Percentiles rank a stretch among this genome's conserved stretches.
Conservation (phyloP, 345 rosid species). For the Pistacia atlantica region DNA sequence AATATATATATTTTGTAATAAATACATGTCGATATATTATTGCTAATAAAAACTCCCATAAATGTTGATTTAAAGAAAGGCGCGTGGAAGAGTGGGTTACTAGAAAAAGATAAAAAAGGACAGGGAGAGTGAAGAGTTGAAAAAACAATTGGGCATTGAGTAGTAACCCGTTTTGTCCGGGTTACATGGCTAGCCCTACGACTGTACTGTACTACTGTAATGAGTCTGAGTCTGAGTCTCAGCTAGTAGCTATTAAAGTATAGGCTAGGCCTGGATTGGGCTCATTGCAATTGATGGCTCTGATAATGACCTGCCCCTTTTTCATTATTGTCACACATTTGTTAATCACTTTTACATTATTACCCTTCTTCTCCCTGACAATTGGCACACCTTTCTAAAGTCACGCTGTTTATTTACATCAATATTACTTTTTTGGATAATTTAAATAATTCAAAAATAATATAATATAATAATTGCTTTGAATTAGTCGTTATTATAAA, state of each 20-base stretch:
- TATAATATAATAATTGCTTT: too few relatives aligned
- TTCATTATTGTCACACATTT: conserved; percentile 23
- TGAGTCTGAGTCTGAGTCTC: not conserved
- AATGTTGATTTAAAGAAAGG: not conserved
- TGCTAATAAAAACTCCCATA: too few relatives aligned
- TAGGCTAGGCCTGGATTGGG: conserved; percentile 24
- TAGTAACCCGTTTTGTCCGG: conserved; percentile 66
- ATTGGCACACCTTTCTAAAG: not conserved
- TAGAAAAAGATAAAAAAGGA: conserved; percentile 13
- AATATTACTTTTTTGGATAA: too few relatives aligned
- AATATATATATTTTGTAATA: too few relatives aligned
- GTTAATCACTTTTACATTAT: not conserved
- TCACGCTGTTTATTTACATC: too few relatives aligned
- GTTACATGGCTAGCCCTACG: conserved; percentile 21
- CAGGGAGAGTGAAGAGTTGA: not conserved
- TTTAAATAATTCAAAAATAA: too few relatives aligned
- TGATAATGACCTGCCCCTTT: conserved; percentile 39
- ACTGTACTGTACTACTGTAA: not conserved
- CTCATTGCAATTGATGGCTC: conserved; percentile 45
- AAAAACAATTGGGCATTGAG: conserved; percentile 30
- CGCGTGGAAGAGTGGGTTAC: conserved; percentile 13
- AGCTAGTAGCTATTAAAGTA: not conserved
- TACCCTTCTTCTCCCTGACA: not conserved
- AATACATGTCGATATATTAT: too few relatives aligned
- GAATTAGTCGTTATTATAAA: too few relatives aligned